A percentile compares a stretch with the other conserved stretches of the same genome.
Evolutionary conservation across 495 filamentous ascomycete genomes (phyloP).

Genomic region (Thermothielavioides terrestris): DNA sequence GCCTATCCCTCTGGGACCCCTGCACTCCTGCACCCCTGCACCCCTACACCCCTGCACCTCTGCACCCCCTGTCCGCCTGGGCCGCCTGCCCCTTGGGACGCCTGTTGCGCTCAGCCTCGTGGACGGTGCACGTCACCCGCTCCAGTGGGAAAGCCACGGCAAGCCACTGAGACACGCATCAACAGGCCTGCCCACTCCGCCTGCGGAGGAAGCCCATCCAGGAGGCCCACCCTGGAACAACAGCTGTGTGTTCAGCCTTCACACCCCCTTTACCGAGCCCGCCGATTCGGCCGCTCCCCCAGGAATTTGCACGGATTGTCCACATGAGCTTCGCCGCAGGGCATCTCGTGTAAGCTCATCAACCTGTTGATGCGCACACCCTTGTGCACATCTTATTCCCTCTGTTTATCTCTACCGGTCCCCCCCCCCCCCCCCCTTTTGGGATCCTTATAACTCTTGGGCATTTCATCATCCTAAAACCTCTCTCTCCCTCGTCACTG

Average conservation of each 20-base stretch:
- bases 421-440: background rate
- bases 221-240: conserved; percentile 17
- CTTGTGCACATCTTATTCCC: conserved; percentile 13
- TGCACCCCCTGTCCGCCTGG: conserved; percentile 27
- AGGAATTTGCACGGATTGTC: conserved; percentile 7
- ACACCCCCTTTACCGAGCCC: conserved; percentile 13
- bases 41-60: conserved; percentile 8
- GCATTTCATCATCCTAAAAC: conserved; percentile 13
- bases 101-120: conserved; percentile 29
- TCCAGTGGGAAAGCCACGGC: conserved; percentile 11
- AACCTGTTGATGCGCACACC: conserved; percentile 8
- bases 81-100: conserved; percentile 23
- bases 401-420: background rate
- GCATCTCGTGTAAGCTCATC: conserved; percentile 16
- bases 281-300: conserved; percentile 16
- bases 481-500: conserved; percentile 4
- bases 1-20: conserved; percentile 6
- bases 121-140: conserved; percentile 26
- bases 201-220: conserved; percentile 17
- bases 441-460: conserved; percentile 8
- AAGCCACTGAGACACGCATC: conserved; percentile 31
- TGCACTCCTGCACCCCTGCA: conserved; percentile 1
- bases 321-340: conserved; percentile 20
- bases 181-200: conserved; percentile 16
- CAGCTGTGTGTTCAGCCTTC: conserved; percentile 17